A percentile compares a stretch with the other conserved stretches of the same genome.
Evolutionary conservation across 371 early-diverging fungal genomes (phyloP).

Genomic region (Mucor saturninus): DNA sequence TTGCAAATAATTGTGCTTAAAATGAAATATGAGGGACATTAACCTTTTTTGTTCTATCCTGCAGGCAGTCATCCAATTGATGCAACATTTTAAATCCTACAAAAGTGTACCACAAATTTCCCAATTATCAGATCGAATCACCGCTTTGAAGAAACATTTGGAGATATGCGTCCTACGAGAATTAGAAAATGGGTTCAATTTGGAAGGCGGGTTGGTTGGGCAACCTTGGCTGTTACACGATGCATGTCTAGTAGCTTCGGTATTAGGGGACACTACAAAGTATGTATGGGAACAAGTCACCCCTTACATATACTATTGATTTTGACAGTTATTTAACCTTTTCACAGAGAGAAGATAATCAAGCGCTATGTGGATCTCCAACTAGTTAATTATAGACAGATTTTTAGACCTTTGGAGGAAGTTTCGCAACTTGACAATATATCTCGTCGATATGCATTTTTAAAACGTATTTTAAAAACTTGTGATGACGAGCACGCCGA

Average conservation of each 20-base stretch:
- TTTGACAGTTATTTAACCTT: not conserved
- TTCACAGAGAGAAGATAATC: constrained; percentile 53
- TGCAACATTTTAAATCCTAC: constrained; percentile 78
- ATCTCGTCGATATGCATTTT: constrained; percentile 90
- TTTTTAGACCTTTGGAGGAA: constrained; percentile 84
- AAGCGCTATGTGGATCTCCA: constrained; percentile 85
- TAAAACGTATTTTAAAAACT: constrained; percentile 83
- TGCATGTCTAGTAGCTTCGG: constrained; percentile 80
- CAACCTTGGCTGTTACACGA: constrained; percentile 65
- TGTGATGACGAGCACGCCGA: constrained; percentile 85
- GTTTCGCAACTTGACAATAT: constrained; percentile 86
- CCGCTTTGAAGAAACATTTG: constrained; percentile 67
- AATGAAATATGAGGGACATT: not conserved
- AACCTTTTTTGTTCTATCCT: no score
- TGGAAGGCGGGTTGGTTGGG: constrained; percentile 57
- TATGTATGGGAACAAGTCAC: constrained; percentile 28
- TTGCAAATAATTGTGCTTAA: not conserved
- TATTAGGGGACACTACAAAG: constrained; percentile 73
- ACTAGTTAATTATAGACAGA: constrained; percentile 80
- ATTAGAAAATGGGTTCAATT: constrained; percentile 59
- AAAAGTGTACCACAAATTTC: constrained; percentile 79
- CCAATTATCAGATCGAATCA: constrained; percentile 66
- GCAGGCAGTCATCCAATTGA: constrained; percentile 80
- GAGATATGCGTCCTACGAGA: constrained; percentile 75
- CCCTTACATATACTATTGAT: not conserved